Conservation (phyloP, 306 rosid genomes). For the Leucaena leucocephala region DNA sequence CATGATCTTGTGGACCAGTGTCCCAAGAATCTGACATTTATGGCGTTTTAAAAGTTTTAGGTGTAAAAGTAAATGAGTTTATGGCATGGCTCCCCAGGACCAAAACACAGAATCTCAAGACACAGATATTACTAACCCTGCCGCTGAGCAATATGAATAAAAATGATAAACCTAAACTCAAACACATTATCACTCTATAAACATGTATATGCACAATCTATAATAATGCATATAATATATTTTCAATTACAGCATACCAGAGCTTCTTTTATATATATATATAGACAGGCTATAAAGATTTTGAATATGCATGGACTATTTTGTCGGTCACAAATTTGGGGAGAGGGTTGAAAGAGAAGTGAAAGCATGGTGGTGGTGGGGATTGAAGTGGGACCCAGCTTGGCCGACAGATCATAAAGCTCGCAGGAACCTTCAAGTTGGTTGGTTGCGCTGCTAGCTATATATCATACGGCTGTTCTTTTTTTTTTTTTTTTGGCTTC, state of each 20-base stretch:
- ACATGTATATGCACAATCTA: neutral
- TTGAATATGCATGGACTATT: conserved; percentile 36
- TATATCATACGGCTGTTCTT: neutral
- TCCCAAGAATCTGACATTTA: conserved; percentile 40
- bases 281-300: conserved; percentile 33
- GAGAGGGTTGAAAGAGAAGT: conserved; percentile 7
- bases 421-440: conserved; percentile 8
- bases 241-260: conserved; percentile 2
- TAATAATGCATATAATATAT: neutral
- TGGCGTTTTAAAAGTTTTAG: conserved; percentile 12
- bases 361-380: conserved; percentile 23
- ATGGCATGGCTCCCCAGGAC: conserved; percentile 40
- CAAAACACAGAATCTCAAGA: conserved; percentile 32
- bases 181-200: neutral
- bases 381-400: conserved; percentile 43
- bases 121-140: conserved; percentile 9
- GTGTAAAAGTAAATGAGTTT: conserved; percentile 37
- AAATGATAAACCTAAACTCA: neutral
- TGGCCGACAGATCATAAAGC: conserved; percentile 53
- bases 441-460: too few species aligned
- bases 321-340: conserved; percentile 56
- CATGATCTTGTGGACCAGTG: conserved; percentile 21
- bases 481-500: neutral
- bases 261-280: too few species aligned
- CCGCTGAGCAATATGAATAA: conserved; percentile 18